Base-by-base conservation (phyloP, 805 yeast species). In the Candida corydali region DNA sequence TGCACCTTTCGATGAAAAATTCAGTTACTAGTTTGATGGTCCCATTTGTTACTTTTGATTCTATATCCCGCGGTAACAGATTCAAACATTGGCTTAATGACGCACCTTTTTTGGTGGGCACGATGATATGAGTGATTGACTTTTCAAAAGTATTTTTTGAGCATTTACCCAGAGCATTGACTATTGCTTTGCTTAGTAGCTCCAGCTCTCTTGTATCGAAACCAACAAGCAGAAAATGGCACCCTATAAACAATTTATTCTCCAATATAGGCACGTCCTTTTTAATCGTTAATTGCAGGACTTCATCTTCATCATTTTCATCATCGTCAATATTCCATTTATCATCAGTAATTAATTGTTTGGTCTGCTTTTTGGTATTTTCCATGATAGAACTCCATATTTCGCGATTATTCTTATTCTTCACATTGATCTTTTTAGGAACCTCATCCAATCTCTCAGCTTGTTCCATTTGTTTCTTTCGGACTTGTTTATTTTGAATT, bases 1-100 rank as follows among this genome's bases (percentile, higher is more conserved):
- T 63, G 17, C 84, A 75, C 40, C 95, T 63, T 56, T 86, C 96
- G 9, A 87, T 59, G 45, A 81, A 80, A 84, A 91, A 86, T 55
- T 87, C 95, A 0, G 95, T 86, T 2, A 78, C 74, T 0, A 79
- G 43, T 12, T 50, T 49, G 3, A 43, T 53, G 16, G 25, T 52
- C 19, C 46, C 46, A 31, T 40, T 37, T 33, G 51, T 54, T 25
- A 55, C 46, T 18, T 44, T 48, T 17, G 41, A 37, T 34, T 43
- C 68, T 38, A 53, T 47, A 34, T 47, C 15, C 8, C 45, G 19
- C 3, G 62, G 54, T 15, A 61, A 50, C 31, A 47, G 47, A 37
- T 52, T 55, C 28, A 58, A 45, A 52, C 52, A 52, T 24, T 44
- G 37, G 4, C 48, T 40, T 3, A 65, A 47, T 32, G 52, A 57